Evolutionary conservation across 441 rosid species (phyloP).

Genomic region (Mallotus repandus): DNA sequence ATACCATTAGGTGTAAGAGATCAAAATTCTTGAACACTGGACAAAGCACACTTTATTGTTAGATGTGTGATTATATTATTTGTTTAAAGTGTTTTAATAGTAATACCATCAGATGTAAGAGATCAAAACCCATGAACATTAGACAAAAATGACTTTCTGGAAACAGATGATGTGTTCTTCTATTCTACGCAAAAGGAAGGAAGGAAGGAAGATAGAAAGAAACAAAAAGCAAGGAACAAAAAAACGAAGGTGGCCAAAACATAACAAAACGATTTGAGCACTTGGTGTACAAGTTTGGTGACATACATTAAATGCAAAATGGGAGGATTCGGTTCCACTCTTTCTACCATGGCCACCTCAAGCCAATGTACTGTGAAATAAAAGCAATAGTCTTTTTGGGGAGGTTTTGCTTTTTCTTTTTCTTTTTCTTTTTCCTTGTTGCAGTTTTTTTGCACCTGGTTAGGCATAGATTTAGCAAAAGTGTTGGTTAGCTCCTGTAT

Average conservation of each 20-base stretch:
- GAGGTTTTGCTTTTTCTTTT: neutral
- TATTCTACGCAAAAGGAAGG: neutral
- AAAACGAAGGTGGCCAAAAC: neutral
- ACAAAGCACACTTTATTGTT: neutral
- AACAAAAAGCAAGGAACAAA: neutral
- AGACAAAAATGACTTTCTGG: neutral
- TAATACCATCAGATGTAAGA: too few relatives aligned
- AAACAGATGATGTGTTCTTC: too few relatives aligned
- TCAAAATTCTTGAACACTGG: too few relatives aligned
- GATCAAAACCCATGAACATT: too few relatives aligned
- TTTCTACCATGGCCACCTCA: neutral
- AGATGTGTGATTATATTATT: too few relatives aligned
- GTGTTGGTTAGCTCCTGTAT: constrained; percentile 34
- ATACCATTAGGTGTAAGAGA: neutral
- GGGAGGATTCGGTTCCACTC: neutral
- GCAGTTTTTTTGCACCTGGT: constrained; percentile 2
- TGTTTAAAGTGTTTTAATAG: too few relatives aligned
- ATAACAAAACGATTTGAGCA: neutral
- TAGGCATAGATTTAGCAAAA: constrained; percentile 26
- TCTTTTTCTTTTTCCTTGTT: neutral
- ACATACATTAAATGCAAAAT: constrained; percentile 17
- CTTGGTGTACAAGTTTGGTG: neutral
- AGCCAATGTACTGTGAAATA: neutral
- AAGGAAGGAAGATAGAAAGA: neutral
- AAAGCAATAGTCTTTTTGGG: constrained; percentile 9